Base-by-base conservation (phyloP, 352 stramenopile species). In the Halophytophthora polymorphica region DNA sequence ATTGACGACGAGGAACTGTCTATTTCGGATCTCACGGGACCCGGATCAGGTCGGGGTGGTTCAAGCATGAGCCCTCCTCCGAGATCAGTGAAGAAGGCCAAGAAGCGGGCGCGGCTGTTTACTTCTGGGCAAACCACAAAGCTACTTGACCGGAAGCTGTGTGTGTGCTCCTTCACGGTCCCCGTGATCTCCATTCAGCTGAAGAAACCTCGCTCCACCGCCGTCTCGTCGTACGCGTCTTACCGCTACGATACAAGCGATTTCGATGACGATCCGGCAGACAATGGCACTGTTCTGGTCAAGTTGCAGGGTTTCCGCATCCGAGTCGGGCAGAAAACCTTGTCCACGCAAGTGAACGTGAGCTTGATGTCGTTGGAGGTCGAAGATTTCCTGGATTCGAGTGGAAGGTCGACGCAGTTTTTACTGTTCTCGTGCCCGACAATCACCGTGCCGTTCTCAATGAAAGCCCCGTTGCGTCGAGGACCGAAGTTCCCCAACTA, bases 231-330 rank as follows among this genome's bases (percentile, higher is more conserved):
- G 7, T 82, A 78, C 18, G 58, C 78, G 21, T 81, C 69, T 1
- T 89, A 79, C 45, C 65, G 64, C 22, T 89, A 83, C 46, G 80
- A 92, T 33, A 71, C 74, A 12, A 64, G 51, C 45, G 74, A 74
- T 53, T 74, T 77, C 41, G 69, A 82, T 36, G 83, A 90, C 10
- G 83, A 88, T 17, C 47, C 62, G 25, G 43, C 50, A 17, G 73
- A 90, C 39, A 86, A 77, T 43, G 79, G 84, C 10, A 86, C 77
- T 0, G 68, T 95, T 37, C 51, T 90, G 41, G 44, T 90, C 37
- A 90, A 88, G 39, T 34, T 95, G 8, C 81, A 93, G 71, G 85
- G 83, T 1, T 90, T 95, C 57, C 77, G 83, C 40, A 53, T 92
- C 18, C 83, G 85, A 29, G 56, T 90, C 18, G 82, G 72, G 3